phyloP scores from a whole-genome alignment of 441 rosid species.

The Corymbia citriodora region DNA sequence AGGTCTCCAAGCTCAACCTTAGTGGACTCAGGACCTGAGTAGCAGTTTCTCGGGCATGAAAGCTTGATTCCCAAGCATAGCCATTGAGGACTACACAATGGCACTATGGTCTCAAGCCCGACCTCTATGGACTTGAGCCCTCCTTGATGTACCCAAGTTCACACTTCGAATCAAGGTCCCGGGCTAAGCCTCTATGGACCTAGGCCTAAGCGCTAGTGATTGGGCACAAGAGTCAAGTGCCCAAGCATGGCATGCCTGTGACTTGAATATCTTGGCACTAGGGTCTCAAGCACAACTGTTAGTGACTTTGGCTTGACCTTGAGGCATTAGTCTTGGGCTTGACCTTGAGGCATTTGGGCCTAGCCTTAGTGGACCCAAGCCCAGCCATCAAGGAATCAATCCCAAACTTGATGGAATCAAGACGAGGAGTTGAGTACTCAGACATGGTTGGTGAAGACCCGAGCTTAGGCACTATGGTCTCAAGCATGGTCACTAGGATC shows the following conservation, averaged over 20 bases:
- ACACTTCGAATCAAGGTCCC: neutral
- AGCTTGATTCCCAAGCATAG: fast-evolving
- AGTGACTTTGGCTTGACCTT: too few species aligned
- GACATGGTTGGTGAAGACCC: neutral
- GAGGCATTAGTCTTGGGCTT: too few species aligned
- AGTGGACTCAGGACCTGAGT: neutral
- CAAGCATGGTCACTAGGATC: neutral
- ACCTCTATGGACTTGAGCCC: neutral
- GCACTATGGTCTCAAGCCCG: fast-evolving
- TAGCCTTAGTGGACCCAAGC: neutral
- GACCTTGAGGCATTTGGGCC: neutral
- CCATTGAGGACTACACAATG: fast-evolving
- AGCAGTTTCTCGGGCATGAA: fast-evolving
- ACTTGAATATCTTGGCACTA: neutral
- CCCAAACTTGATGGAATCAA: neutral
- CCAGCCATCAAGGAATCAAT: fast-evolving
- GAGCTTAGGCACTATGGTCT: neutral
- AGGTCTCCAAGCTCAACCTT: neutral
- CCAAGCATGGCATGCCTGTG: neutral
- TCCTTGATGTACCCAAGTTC: neutral
- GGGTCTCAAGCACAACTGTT: fast-evolving
- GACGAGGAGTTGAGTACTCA: neutral
- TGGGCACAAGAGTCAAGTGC: neutral
- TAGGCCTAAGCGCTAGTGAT: neutral
- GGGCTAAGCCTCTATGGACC: fast-evolving